Conservation (phyloP, 805 yeast species). For the Wickerhamiella bombiphila region DNA sequence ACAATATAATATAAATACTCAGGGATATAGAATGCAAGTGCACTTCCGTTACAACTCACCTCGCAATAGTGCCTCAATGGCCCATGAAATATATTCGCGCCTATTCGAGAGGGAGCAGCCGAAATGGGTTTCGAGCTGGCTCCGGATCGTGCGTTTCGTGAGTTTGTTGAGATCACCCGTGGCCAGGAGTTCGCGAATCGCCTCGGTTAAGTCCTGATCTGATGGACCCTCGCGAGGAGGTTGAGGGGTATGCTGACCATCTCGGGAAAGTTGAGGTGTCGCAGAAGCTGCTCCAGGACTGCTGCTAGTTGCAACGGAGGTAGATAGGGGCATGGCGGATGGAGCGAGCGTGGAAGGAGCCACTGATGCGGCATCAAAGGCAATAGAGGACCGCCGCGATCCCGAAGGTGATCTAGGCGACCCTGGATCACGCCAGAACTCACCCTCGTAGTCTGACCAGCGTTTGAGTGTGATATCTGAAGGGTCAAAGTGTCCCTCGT, state of each 20-base stretch:
- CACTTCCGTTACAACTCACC: conserved; percentile 24
- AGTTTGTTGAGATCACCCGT: conserved; percentile 27
- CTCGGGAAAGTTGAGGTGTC: neutral
- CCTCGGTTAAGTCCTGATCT: conserved; percentile 25
- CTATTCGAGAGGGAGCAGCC: conserved; percentile 23
- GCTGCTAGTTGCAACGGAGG: no score
- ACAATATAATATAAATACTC: neutral
- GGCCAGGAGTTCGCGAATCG: conserved; percentile 25
- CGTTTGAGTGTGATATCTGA: conserved; percentile 38
- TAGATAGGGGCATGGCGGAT: no score
- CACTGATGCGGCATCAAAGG: neutral
- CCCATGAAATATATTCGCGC: conserved; percentile 27
- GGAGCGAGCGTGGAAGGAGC: neutral
- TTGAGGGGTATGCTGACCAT: neutral
- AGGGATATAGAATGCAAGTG: no score
- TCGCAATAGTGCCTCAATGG: conserved; percentile 27
- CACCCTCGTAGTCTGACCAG: conserved; percentile 47
- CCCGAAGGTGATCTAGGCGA: neutral
- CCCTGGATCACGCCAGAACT: conserved; percentile 25
- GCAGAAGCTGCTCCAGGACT: no score
- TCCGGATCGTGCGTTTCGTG: conserved; percentile 26
- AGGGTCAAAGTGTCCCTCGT: conserved; percentile 42
- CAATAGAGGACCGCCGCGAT: neutral
- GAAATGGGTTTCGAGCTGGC: conserved; percentile 25
- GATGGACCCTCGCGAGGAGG: conserved; percentile 19